Evolutionary conservation across 495 filamentous ascomycete species (phyloP).

Genomic region (Trichoderma orchidacearum): DNA sequence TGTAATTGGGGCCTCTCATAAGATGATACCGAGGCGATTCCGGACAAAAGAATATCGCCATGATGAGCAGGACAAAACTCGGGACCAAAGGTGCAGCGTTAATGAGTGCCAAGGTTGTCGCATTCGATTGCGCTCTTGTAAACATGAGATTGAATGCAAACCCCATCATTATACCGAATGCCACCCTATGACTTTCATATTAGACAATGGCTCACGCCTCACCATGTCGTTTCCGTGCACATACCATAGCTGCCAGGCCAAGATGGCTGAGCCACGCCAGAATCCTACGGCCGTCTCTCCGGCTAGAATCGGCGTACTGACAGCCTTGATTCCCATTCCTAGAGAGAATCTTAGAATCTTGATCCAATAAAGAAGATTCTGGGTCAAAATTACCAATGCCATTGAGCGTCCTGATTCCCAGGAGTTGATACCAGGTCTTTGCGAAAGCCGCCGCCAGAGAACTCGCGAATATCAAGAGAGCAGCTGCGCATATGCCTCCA

Average conservation of each 20-base stretch:
- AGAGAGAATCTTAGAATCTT: background rate
- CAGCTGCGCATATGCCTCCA: conserved; percentile 14
- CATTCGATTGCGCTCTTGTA: background rate
- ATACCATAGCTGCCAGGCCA: conserved; percentile 20
- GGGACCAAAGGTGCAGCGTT: conserved; percentile 15
- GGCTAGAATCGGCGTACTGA: conserved; percentile 17
- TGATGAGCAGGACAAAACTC: conserved; percentile 11
- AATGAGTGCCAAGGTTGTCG: conserved; percentile 7
- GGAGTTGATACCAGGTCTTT: conserved; percentile 7
- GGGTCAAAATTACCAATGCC: conserved; percentile 13
- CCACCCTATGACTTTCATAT: conserved; percentile 11
- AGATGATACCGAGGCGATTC: conserved; percentile 20
- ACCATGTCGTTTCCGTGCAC: no score
- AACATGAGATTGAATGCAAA: conserved; percentile 18
- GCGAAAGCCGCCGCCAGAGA: conserved; percentile 12
- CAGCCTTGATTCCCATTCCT: conserved; percentile 21
- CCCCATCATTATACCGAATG: conserved; percentile 18
- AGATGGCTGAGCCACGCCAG: conserved; percentile 17
- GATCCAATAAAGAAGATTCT: background rate
- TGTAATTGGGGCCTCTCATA: conserved; percentile 10
- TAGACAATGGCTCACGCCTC: no score
- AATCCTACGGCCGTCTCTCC: conserved; percentile 17
- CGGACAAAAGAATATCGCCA: conserved; percentile 13
- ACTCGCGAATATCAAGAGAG: conserved; percentile 14
- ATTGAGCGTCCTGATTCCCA: conserved; percentile 12